These are phyloP conservation scores for Phytophthora sojae DNA, from an alignment of 352 stramenopile genomes.

Conservation along the genomic window DNA sequence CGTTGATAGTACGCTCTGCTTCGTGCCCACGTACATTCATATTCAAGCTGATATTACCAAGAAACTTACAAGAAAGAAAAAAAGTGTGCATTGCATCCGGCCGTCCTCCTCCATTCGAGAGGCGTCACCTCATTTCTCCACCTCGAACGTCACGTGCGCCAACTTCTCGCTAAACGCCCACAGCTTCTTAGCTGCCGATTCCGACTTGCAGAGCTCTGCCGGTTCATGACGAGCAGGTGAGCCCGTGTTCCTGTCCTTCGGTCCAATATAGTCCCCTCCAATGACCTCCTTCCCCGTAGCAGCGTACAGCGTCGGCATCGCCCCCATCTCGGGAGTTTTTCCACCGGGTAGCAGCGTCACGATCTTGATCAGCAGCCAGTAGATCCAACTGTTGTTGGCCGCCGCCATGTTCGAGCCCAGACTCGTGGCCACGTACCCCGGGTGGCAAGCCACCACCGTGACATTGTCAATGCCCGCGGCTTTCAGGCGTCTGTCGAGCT, in stretches of 20 bases:
- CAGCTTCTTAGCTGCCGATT: constrained; percentile 35
- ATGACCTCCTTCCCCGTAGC: constrained; percentile 27
- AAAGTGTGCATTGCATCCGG: too few species aligned
- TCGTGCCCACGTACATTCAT: too few species aligned
- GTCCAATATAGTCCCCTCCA: constrained; percentile 38
- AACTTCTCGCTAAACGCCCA: constrained; percentile 58
- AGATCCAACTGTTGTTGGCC: constrained; percentile 36
- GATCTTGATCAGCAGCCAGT: constrained; percentile 29
- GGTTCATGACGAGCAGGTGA: constrained; percentile 44
- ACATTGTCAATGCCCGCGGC: constrained; percentile 31
- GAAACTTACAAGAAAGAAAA: too few species aligned
- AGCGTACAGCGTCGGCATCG: constrained; percentile 37
- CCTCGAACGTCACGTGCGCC: constrained; percentile 29
- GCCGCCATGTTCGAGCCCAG: constrained; percentile 25
- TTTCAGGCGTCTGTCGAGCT: constrained; percentile 49
- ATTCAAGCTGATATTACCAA: too few species aligned
- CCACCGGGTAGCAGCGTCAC: constrained; percentile 31
- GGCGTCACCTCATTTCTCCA: constrained; percentile 25
- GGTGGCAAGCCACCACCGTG: constrained; percentile 37
- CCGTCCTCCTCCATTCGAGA: too few species aligned
- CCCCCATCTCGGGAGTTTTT: constrained; percentile 29
- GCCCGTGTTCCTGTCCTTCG: constrained; percentile 26
- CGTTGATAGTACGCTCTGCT: too few species aligned
- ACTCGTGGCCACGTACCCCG: constrained; percentile 47
- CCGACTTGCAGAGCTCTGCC: constrained; percentile 38